Evolutionary conservation across 495 filamentous ascomycete species (phyloP), one percentile per base, ranked within the genome.

Genomic region (Penicillium steckii): DNA sequence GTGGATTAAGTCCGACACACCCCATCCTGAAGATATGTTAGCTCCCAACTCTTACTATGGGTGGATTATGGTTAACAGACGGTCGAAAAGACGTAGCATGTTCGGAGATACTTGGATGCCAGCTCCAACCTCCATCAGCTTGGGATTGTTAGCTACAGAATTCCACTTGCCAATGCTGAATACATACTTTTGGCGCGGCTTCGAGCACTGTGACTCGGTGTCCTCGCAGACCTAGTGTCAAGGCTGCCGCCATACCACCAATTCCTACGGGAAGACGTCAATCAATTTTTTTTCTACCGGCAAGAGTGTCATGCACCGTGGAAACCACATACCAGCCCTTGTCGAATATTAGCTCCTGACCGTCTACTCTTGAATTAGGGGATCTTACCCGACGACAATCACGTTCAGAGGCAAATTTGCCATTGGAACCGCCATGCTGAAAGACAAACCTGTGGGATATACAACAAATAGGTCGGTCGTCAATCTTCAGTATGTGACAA

Each of bases 71-170:
- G 29, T 32, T 32, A 41, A 62, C 70, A 62, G 53, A 75, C 72
- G 72, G 60, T 89, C 84, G 9, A 91, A 75, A 22, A 93, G 79
- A 1, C 83, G 80, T 23, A 83, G 73, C 74, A 91, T 87, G 53
- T 93, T 91, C 3, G 87, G 87, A 8, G 88, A 86, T 12, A 91
- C 78, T 65, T 92, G 87, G 55, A 92, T 89, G 13, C 88, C 88
- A 5, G 87, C 88, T 53, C 89, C 89, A 41, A 91, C 85, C 66
- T 87, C 83, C 55, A 74, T 74, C 33, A 73, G 57, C 67, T 73
- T 45, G 41, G 41, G 7, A 13, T 4, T 22, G 33, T 58, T 57
- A 56, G 56, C 50, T 48, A 9, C 5, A 17, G 24, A 10, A 37
- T 22, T 38, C 12, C 15, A 30, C 26, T 22, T 46, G 35, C 18